Conservation (phyloP, 164 flowering plant species). For the Euptelea pleiosperma region DNA sequence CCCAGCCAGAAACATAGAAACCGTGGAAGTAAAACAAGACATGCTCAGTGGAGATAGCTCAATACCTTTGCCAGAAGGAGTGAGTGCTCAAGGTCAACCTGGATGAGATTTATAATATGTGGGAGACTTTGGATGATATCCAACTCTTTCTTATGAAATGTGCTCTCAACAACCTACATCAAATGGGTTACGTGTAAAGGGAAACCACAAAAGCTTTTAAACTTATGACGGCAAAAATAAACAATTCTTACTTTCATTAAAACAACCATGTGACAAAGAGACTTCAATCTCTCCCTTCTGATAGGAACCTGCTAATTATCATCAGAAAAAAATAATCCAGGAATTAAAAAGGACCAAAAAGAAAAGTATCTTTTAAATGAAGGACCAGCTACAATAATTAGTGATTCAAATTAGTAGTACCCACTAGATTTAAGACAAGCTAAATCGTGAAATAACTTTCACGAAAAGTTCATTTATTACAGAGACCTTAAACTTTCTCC, state of each 20-base stretch:
- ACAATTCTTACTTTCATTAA: slow-evolving; percentile 26
- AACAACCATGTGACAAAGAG: slow-evolving; percentile 29
- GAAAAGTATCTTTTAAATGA: not conserved
- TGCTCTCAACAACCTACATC: slow-evolving; percentile 23
- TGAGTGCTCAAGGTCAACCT: slow-evolving; percentile 21
- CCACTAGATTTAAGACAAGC: not conserved
- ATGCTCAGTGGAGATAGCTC: not conserved
- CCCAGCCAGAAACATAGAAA: not conserved
- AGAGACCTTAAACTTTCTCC: too few relatives aligned
- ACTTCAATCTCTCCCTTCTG: slow-evolving; percentile 26
- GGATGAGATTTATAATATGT: slow-evolving; percentile 27
- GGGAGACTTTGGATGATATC: slow-evolving; percentile 31
- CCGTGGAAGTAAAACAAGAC: not conserved
- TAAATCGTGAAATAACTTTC: not conserved
- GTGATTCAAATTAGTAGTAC: not conserved
- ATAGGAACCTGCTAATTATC: slow-evolving; percentile 27
- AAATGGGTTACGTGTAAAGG: not conserved
- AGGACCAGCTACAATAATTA: not conserved
- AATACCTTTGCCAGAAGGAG: slow-evolving; percentile 26
- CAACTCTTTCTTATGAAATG: slow-evolving; percentile 26
- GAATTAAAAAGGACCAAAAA: not conserved
- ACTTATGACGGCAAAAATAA: not conserved
- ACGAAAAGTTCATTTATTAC: too few relatives aligned
- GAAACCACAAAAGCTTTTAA: slow-evolving; percentile 3
- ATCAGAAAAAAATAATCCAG: not conserved